These are phyloP conservation scores for Desmodesmus armatus DNA, from an alignment of 139 green algal genomes.

Conservation along the genomic window DNA sequence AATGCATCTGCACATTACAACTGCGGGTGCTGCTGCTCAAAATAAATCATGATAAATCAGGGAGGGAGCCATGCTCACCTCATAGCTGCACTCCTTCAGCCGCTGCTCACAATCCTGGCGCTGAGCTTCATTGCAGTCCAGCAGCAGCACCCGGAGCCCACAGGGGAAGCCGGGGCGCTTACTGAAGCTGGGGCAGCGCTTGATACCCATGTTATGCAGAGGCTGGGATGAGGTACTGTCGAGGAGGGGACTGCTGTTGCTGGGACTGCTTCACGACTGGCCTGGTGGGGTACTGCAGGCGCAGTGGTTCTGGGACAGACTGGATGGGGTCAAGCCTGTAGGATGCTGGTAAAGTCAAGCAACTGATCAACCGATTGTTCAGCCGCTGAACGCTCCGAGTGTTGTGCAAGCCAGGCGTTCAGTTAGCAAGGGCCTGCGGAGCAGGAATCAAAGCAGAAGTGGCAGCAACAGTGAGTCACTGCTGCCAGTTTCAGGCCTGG, in stretches of 20 bases:
- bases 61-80: not conserved
- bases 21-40: too few species aligned
- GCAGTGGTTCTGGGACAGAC: slow-evolving; percentile 15
- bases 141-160: slow-evolving; percentile 40
- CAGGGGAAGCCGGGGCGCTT: slow-evolving; percentile 47
- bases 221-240: not conserved
- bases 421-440: too few species aligned
- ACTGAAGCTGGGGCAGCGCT: slow-evolving; percentile 46
- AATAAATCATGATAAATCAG: not conserved
- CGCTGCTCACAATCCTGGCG: not conserved
- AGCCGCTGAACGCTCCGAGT: slow-evolving; percentile 38
- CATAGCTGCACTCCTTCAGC: slow-evolving; percentile 43
- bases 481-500: too few species aligned
- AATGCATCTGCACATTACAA: too few species aligned
- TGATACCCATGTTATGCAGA: slow-evolving; percentile 26
- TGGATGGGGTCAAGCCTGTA: too few species aligned
- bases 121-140: slow-evolving; percentile 16
- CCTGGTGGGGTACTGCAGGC: not conserved
- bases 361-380: too few species aligned
- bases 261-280: too few species aligned
- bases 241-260: not conserved
- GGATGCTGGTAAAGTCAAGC: too few species aligned
- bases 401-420: slow-evolving; percentile 35
- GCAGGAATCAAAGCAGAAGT: too few species aligned
- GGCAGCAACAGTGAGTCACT: too few species aligned